These are phyloP conservation scores for Aspergillus awamori DNA, from an alignment of 2,329 filamentous ascomycete species.

Conservation along the genomic window DNA sequence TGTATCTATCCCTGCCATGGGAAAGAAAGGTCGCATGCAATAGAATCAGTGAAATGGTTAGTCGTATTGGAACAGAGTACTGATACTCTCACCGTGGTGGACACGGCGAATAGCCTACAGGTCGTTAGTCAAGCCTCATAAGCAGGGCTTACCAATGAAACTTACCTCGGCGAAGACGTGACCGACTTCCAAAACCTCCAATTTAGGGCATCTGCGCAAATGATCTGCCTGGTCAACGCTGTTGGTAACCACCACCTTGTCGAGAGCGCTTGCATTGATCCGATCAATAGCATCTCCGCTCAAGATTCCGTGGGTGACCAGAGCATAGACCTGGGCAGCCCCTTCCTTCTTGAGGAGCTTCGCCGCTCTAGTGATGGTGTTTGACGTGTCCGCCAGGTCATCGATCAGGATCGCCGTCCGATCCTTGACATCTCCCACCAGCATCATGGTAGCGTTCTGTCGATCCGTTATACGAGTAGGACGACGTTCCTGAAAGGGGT, in stretches of 20 bases:
- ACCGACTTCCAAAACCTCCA: constrained; percentile 89
- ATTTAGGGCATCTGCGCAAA: constrained; percentile 74
- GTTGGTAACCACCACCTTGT: constrained; percentile 94
- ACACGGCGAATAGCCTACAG: constrained; percentile 81
- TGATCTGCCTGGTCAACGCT: constrained; percentile 89
- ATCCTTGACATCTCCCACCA: constrained; percentile 82
- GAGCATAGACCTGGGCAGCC: constrained; percentile 84
- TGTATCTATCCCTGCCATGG: constrained; percentile 18
- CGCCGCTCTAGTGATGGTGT: constrained; percentile 93
- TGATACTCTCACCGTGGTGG: constrained; percentile 97
- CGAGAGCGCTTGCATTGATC: constrained; percentile 88
- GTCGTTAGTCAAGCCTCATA: constrained; percentile 30
- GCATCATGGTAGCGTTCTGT: constrained; percentile 84
- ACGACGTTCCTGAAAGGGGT: constrained; percentile 70
- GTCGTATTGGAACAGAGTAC: constrained; percentile 87
- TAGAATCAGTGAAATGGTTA: constrained; percentile 38
- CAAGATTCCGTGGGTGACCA: constrained; percentile 92
- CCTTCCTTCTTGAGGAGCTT: constrained; percentile 94
- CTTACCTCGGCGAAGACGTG: constrained; percentile 82
- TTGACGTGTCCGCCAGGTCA: constrained; percentile 92
- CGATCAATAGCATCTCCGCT: constrained; percentile 93
- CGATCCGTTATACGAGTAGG: constrained; percentile 85
- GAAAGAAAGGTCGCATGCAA: constrained; percentile 11
- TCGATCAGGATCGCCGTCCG: constrained; percentile 89
- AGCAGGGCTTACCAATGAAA: constrained; percentile 13